Percentiles rank a stretch among this genome's conserved stretches.
phyloP scores from a whole-genome alignment of 257 asterid genomes.

The Plantago major region DNA sequence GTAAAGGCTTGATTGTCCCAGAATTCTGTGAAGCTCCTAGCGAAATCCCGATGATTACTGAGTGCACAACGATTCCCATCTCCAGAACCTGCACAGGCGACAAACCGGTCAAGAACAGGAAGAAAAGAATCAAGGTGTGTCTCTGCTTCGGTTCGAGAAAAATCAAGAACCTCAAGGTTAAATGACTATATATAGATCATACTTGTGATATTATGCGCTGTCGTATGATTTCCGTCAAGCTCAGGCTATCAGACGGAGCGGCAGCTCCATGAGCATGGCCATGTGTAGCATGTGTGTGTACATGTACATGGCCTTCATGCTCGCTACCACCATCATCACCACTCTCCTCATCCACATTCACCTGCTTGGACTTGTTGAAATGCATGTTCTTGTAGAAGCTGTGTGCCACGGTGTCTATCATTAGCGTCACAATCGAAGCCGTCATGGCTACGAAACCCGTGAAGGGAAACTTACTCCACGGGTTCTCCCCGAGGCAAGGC shows the following conservation, averaged over 20 bases:
- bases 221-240: slow-evolving; percentile 34
- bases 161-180: slow-evolving; percentile 15
- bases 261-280: slow-evolving; percentile 46
- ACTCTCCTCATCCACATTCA: slow-evolving; percentile 25
- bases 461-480: slow-evolving; percentile 54
- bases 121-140: background rate
- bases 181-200: slow-evolving; percentile 8
- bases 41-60: slow-evolving; percentile 55
- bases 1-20: slow-evolving; percentile 45
- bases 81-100: slow-evolving; percentile 44
- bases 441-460: slow-evolving; percentile 48
- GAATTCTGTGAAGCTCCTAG: slow-evolving; percentile 47
- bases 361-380: slow-evolving; percentile 30
- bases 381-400: slow-evolving; percentile 44
- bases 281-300: slow-evolving; percentile 30
- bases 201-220: slow-evolving; percentile 61
- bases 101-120: background rate
- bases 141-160: background rate
- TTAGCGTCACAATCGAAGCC: slow-evolving; percentile 48
- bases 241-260: slow-evolving; percentile 21
- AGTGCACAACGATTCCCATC: slow-evolving; percentile 60
- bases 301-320: slow-evolving; percentile 26
- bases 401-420: slow-evolving; percentile 48
- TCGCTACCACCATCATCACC: slow-evolving; percentile 18
- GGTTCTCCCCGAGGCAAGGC: slow-evolving; percentile 39